Conservation (phyloP, 495 filamentous ascomycete genomes). For the Hypomontagnella submonticulosa region DNA sequence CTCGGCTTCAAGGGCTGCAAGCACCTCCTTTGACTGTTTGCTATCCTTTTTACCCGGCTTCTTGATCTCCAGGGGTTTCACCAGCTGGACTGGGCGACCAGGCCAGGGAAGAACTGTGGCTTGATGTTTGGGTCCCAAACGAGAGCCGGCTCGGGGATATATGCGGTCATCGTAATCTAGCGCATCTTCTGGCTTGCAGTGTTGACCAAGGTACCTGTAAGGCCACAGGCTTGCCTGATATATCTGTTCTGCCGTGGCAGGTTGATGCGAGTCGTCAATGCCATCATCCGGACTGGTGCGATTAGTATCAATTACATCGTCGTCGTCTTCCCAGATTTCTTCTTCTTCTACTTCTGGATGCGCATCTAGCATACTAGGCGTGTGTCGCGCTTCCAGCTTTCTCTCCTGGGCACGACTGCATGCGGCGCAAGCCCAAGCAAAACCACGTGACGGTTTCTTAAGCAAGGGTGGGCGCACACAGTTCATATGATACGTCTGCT, state of each 20-base stretch:
- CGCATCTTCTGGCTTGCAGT: constrained; percentile 95
- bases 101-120: constrained; percentile 86
- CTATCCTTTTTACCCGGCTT: constrained; percentile 71
- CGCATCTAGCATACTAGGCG: constrained; percentile 68
- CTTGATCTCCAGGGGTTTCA: constrained; percentile 87
- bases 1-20: constrained; percentile 82
- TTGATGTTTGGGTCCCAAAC: constrained; percentile 91
- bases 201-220: constrained; percentile 93
- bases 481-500: constrained; percentile 97
- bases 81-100: constrained; percentile 85
- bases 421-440: constrained; percentile 96
- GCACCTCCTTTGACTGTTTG: constrained; percentile 80
- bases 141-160: constrained; percentile 93
- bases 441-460: constrained; percentile 97
- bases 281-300: constrained; percentile 68
- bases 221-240: constrained; percentile 95
- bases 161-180: constrained; percentile 98
- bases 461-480: constrained; percentile 92
- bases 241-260: constrained; percentile 88
- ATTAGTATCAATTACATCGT: constrained; percentile 70
- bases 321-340: constrained; percentile 80
- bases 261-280: constrained; percentile 66
- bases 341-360: constrained; percentile 80
- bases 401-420: constrained; percentile 94
- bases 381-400: constrained; percentile 90